Evolutionary conservation across 2,329 filamentous ascomycete genomes (phyloP).

Genomic region (Diaporthe nobilis): DNA sequence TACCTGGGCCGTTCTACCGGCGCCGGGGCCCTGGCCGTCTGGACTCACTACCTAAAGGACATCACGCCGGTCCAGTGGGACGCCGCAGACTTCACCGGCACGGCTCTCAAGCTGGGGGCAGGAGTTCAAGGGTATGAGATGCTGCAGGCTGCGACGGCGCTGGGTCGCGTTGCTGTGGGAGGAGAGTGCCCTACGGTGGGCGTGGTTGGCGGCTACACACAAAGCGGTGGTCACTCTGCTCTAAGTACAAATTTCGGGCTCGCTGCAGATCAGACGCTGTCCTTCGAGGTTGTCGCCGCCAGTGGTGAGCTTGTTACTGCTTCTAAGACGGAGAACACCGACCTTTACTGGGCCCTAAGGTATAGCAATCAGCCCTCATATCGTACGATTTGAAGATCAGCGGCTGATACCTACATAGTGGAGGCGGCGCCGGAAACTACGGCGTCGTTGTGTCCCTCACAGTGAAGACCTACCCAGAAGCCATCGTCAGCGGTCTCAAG

Average conservation of each 20-base stretch:
- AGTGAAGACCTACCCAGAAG: conserved; percentile 45
- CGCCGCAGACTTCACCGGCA: conserved; percentile 55
- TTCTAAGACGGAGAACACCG: conserved; percentile 56
- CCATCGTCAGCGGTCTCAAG: conserved; percentile 43
- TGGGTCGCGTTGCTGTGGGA: conserved; percentile 54
- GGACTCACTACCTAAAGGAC: conserved; percentile 58
- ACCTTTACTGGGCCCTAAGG: conserved; percentile 64
- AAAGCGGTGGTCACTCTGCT: conserved; percentile 69
- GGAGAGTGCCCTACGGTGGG: conserved; percentile 59
- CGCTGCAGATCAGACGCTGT: conserved; percentile 63
- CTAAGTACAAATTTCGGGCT: conserved; percentile 64
- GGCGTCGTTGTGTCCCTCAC: conserved; percentile 52
- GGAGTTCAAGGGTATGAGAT: conserved; percentile 68
- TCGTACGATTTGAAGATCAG: too few species aligned
- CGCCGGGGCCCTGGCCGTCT: conserved; percentile 60
- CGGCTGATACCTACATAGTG: conserved; percentile 44
- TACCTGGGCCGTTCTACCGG: conserved; percentile 39
- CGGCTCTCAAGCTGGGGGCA: conserved; percentile 68
- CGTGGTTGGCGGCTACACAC: conserved; percentile 60
- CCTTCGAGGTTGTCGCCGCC: conserved; percentile 63
- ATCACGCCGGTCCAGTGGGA: conserved; percentile 44
- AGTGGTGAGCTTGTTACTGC: conserved; percentile 58
- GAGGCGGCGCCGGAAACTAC: conserved; percentile 57
- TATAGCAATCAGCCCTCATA: neutral
- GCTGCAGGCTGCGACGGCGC: conserved; percentile 61